phyloP scores from a whole-genome alignment of 2,329 filamentous ascomycete species.

The Leptographium wingfieldii region DNA sequence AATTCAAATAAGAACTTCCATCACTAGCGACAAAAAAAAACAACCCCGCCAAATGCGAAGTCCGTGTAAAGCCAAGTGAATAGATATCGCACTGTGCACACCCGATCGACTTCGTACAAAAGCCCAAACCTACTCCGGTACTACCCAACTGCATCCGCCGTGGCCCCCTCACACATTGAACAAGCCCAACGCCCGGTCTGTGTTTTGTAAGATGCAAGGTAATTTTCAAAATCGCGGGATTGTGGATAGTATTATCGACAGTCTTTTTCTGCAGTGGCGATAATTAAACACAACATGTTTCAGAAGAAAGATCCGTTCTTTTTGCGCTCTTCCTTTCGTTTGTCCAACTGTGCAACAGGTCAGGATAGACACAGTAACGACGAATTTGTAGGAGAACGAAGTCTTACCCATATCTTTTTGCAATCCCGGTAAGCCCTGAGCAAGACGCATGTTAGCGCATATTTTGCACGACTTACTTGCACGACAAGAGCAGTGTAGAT shows the following conservation, averaged over 20 bases:
- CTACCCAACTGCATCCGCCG: too few relatives aligned
- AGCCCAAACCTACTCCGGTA: too few relatives aligned
- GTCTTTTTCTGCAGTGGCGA: not conserved
- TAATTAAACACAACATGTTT: not conserved
- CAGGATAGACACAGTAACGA: too few relatives aligned
- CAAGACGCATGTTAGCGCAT: constrained; percentile 7
- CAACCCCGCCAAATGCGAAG: not conserved
- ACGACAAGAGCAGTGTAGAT: not conserved
- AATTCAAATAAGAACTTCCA: not conserved
- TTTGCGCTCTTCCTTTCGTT: constrained; percentile 12
- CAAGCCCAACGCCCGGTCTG: not conserved
- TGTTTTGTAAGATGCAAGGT: not conserved
- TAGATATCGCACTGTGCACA: not conserved
- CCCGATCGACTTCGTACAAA: too few relatives aligned
- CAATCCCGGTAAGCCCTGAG: constrained; percentile 74
- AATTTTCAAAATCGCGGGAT: too few relatives aligned
- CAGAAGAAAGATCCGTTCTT: constrained; percentile 4
- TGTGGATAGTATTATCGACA: not conserved
- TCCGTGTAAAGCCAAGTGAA: not conserved
- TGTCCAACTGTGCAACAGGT: not conserved
- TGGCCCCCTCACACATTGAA: not conserved
- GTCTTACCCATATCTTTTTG: constrained; percentile 79
- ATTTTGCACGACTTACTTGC: not conserved
- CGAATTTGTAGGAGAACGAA: not conserved
- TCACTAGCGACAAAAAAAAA: not conserved